These are phyloP conservation scores for Colletotrichum cordylinicola DNA, from an alignment of 2,329 filamentous ascomycete genomes.

Conservation along the genomic window DNA sequence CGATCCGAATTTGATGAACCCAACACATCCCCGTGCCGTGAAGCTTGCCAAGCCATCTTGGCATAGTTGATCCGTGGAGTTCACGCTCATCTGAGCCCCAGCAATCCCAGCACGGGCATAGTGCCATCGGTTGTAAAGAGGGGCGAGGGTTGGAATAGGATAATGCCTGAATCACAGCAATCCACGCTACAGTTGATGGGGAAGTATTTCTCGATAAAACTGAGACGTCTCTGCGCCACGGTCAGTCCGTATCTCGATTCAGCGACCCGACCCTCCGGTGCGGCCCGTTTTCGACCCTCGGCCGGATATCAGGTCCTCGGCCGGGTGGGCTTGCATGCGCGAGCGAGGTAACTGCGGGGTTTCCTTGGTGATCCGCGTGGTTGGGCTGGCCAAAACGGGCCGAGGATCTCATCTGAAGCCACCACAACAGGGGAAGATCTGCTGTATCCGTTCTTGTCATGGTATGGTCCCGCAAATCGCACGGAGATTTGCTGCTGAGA, in stretches of 20 bases:
- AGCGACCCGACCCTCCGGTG: not conserved
- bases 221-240: not conserved
- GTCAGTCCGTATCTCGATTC: not conserved
- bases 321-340: not conserved
- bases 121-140: not conserved
- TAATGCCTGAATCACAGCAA: not conserved
- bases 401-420: not conserved
- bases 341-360: not conserved
- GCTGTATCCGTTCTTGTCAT: not conserved
- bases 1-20: not conserved
- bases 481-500: not conserved
- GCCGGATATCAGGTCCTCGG: not conserved
- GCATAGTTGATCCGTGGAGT: not conserved
- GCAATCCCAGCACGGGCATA: not conserved
- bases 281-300: not conserved
- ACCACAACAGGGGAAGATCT: not conserved
- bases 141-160: not conserved
- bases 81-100: not conserved
- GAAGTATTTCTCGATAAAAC: not conserved
- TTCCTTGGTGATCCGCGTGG: not conserved
- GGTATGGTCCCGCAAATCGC: not conserved
- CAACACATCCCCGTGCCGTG: not conserved
- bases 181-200: not conserved
- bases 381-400: not conserved
- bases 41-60: not conserved